Evolutionary conservation across 164 flowering plant genomes (phyloP), one percentile per base, ranked within the genome.

Genomic region (Umbellularia californica): DNA sequence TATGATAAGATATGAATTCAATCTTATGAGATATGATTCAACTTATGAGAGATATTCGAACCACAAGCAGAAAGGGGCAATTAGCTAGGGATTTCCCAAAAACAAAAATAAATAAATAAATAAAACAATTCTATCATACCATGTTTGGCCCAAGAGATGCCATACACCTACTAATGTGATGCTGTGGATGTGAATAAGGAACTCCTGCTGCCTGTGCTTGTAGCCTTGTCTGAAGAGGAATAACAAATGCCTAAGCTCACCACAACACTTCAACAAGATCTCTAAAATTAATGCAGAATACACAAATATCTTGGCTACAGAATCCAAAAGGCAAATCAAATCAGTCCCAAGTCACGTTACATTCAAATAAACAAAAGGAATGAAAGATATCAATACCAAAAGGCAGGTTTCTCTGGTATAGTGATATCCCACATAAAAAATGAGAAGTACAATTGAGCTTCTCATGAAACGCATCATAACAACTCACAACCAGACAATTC

Each of bases 161-260:
- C 90, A 90, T 89, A 12, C 89, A 87, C 72, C 86, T 80, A 7
- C 79, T 81, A 2, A 83, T 2, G 69, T 85, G 87, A 71, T 90
- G 86, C 14, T 87, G 75, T 30, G 92, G 87, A 82, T 88, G 90
- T 0, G 95, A 86, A 76, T 92, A 89, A 50, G 82, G 79, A 68
- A 82, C 92, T 72, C 97, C 98, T 63, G 99, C 98, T 30, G 98
- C 98, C 81, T 95, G 98, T 24, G 98, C 92, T 81, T 95, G 99
- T 90, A 95, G 81, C 85, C 98, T 90, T 74, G 97, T 95, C 99
- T 95, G 88, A 14, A 58, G 73, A 67, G 3, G 58, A 76, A 30
- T 30, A 55, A 55, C 17, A 60, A 35, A 33, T 10, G 22, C 15
- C 14, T 33, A 55, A 60, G 68, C 20, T 63, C 47, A 17, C 28